phyloP scores from a whole-genome alignment of 2,329 filamentous ascomycete species.

The Epichloe elymi region DNA sequence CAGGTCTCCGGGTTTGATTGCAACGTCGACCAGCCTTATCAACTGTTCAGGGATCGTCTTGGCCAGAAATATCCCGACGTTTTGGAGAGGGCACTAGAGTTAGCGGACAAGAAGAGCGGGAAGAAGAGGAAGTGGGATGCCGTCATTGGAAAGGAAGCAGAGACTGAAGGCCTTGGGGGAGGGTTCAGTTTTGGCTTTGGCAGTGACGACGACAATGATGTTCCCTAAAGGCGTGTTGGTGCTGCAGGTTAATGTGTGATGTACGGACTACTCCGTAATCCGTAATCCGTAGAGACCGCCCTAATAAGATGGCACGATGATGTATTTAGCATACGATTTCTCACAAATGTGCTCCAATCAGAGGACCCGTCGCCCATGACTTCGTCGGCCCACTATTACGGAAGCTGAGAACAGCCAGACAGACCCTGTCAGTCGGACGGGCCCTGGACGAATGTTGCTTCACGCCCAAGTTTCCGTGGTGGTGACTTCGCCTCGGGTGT shows the following conservation, averaged over 20 bases:
- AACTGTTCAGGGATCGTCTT: slow-evolving; percentile 61
- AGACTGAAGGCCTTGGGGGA: slow-evolving; percentile 17
- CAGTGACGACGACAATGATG: slow-evolving; percentile 28
- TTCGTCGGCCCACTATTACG: not conserved
- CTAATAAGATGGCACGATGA: too few species aligned
- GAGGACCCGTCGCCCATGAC: too few species aligned
- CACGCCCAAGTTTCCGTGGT: not conserved
- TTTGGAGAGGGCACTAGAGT: slow-evolving; percentile 49
- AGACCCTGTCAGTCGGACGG: not conserved
- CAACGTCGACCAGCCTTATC: slow-evolving; percentile 58
- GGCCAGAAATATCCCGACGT: slow-evolving; percentile 48
- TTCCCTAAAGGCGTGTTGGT: slow-evolving; percentile 18
- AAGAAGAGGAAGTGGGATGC: slow-evolving; percentile 83
- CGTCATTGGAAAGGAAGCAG: slow-evolving; percentile 37
- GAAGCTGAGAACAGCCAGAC: not conserved
- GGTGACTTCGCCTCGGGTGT: not conserved
- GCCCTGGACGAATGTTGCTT: not conserved
- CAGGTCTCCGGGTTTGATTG: slow-evolving; percentile 78
- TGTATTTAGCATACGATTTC: not conserved
- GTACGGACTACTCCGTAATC: too few species aligned
- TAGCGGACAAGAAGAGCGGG: slow-evolving; percentile 48
- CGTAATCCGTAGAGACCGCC: too few species aligned
- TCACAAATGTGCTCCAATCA: too few species aligned
- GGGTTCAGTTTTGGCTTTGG: slow-evolving; percentile 45
- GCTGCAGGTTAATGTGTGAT: too few species aligned